Conservation (phyloP, 73 alveolate species). For the Breviolum minutum region DNA sequence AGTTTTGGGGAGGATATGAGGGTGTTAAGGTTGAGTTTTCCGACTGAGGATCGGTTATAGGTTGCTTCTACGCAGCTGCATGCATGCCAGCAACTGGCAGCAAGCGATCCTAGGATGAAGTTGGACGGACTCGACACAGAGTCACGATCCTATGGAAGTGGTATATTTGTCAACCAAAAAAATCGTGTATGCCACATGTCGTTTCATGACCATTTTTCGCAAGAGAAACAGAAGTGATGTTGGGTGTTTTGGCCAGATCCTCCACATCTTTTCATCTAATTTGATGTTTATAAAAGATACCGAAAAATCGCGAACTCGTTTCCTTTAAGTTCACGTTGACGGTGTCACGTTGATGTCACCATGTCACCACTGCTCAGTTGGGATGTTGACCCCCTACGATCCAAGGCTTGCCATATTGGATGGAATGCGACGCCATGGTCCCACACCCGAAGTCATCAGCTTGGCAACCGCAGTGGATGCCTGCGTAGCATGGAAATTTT, state of each 20-base stretch:
- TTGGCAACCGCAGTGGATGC: conserved; percentile 74
- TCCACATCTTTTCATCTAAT: no score
- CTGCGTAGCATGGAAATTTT: background rate
- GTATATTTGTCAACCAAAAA: no score
- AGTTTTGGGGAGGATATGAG: no score
- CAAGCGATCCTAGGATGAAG: background rate
- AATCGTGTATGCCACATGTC: background rate
- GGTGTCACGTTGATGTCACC: background rate
- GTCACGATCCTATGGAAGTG: no score
- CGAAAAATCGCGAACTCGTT: background rate
- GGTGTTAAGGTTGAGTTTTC: background rate
- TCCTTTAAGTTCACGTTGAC: background rate
- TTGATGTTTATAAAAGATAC: background rate
- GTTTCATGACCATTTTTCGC: no score
- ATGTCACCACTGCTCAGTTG: no score
- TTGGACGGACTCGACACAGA: no score
- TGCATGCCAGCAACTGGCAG: conserved; percentile 78
- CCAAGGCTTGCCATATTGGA: conserved; percentile 18
- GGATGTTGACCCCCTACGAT: no score
- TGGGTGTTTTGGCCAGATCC: background rate
- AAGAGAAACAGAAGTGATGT: no score
- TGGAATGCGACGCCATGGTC: conserved; percentile 6
- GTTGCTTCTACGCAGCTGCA: conserved; percentile 62
- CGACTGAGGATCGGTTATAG: conserved; percentile 36
- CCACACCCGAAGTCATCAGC: conserved; percentile 27